Percentiles rank a stretch among this genome's conserved stretches.
phyloP scores from a whole-genome alignment of 2,329 filamentous ascomycete genomes.

The Tetracladium maxilliforme region DNA sequence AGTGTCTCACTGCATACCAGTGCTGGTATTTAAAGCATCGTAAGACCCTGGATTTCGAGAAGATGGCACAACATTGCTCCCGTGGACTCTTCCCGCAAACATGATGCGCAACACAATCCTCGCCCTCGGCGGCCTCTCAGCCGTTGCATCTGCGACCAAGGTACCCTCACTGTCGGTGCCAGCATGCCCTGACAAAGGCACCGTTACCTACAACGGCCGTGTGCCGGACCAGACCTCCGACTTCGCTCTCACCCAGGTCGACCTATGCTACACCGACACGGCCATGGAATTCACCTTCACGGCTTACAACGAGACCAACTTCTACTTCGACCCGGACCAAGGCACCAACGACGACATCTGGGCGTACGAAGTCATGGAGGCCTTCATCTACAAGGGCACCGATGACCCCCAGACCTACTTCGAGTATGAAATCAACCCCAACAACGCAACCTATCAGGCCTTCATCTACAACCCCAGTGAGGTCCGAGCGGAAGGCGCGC shows the following conservation, averaged over 20 bases:
- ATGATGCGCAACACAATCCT: no score
- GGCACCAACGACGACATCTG: constrained; percentile 30
- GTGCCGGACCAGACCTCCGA: constrained; percentile 22
- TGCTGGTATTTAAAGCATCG: no score
- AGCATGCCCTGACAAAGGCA: constrained; percentile 19
- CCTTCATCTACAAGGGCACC: constrained; percentile 28
- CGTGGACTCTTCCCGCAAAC: no score
- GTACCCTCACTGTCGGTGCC: constrained; percentile 21
- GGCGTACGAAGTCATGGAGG: constrained; percentile 34
- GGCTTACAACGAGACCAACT: constrained; percentile 28
- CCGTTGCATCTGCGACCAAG: no score
- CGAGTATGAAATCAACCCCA: constrained; percentile 33
- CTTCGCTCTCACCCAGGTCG: constrained; percentile 28
- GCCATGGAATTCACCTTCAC: constrained; percentile 25
- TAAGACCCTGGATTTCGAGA: no score
- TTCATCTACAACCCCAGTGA: constrained; percentile 35
- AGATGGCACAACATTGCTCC: no score
- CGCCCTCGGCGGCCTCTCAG: no score
- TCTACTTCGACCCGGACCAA: constrained; percentile 26
- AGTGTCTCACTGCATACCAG: no score
- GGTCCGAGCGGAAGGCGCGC: constrained; percentile 20
- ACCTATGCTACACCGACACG: constrained; percentile 28
- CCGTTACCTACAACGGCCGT: constrained; percentile 22
- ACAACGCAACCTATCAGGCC: constrained; percentile 34
- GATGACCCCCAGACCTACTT: constrained; percentile 31